Conservation (phyloP, 1,284 basidiomycete species). For the Xerocomus minutiporus region DNA sequence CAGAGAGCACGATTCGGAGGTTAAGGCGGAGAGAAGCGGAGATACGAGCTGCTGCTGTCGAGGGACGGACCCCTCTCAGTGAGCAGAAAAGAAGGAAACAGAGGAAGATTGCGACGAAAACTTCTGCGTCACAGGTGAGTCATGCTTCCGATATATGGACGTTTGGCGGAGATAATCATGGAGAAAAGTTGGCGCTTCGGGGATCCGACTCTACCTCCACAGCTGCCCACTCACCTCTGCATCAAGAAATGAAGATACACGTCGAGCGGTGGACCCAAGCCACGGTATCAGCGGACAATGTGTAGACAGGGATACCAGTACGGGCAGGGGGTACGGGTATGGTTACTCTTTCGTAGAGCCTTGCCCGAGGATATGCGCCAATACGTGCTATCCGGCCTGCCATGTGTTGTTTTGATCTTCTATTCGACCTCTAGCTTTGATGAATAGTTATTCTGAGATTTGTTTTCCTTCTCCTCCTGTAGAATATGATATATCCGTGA, state of each 20-base stretch:
- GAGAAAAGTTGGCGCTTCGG: neutral
- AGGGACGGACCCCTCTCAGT: conserved; percentile 24
- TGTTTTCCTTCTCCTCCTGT: too few relatives aligned
- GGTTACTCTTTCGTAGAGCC: too few relatives aligned
- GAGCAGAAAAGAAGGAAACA: conserved; percentile 23
- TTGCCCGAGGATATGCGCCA: too few relatives aligned
- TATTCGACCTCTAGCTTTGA: too few relatives aligned
- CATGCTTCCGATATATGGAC: neutral
- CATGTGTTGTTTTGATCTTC: too few relatives aligned
- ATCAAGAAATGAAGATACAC: neutral
- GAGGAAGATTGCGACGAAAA: conserved; percentile 14
- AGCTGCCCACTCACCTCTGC: neutral
- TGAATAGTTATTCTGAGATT: too few relatives aligned
- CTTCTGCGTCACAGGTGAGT: conserved; percentile 14
- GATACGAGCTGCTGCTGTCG: conserved; percentile 17
- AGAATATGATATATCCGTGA: too few relatives aligned
- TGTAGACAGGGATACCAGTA: too few relatives aligned
- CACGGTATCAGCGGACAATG: too few relatives aligned
- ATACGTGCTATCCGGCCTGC: too few relatives aligned
- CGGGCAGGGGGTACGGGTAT: too few relatives aligned
- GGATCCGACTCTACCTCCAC: neutral
- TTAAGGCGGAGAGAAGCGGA: conserved; percentile 26
- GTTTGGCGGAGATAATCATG: neutral
- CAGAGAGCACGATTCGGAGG: conserved; percentile 26
- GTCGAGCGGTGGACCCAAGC: too few relatives aligned